Evolutionary conservation across 2,329 filamentous ascomycete genomes (phyloP), one percentile per base, ranked within the genome.

Genomic region (Cyphellophora attinorum): DNA sequence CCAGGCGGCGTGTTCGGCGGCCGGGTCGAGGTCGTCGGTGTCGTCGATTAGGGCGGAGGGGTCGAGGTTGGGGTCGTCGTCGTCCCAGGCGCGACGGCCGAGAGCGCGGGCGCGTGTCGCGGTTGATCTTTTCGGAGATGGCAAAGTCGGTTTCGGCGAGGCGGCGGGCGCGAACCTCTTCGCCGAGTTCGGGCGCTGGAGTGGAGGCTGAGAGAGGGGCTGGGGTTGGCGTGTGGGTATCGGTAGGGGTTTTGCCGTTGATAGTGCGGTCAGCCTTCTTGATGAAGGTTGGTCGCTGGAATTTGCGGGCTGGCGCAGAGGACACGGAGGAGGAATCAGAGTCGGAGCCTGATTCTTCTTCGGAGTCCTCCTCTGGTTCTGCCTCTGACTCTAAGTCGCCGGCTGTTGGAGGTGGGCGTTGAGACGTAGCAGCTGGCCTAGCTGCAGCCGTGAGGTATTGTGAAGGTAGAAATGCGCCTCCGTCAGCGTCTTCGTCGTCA

Each of bases 1-100:
- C 89, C 91, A 98, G 0, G 88, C 86, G 5, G 86, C 86, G 43
- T 81, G 75, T 58, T 98, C 91, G 5, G 85, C 86, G 43, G 82
- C 86, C 0, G 85, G 83, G 56, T 96, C 86, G 3, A 88, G 51
- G 21, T 77, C 85, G 55, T 98, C 91, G 2, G 80, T 84, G 51
- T 94, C 91, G 58, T 96, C 85, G 13, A 96, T 79, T 31, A 84
- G 82, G 19, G 78, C 76, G 38, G 76, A 75, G 16, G 75, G 76
- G 14, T 73, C 71, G 4, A 78, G 74, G n/a, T 77, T 72, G 33
- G 69, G 63, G 35, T 74, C 70, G 38, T 64, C 60, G 50, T 94
- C 88, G 50, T 94, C 88, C 86, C 88, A 95, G 51, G 85, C 79
- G 54, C 84, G 85, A 59, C 85, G 86, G 10, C 78, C 80, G 0